Conservation (phyloP, 2,329 filamentous ascomycete genomes). For the Helicocarpus griseus region DNA sequence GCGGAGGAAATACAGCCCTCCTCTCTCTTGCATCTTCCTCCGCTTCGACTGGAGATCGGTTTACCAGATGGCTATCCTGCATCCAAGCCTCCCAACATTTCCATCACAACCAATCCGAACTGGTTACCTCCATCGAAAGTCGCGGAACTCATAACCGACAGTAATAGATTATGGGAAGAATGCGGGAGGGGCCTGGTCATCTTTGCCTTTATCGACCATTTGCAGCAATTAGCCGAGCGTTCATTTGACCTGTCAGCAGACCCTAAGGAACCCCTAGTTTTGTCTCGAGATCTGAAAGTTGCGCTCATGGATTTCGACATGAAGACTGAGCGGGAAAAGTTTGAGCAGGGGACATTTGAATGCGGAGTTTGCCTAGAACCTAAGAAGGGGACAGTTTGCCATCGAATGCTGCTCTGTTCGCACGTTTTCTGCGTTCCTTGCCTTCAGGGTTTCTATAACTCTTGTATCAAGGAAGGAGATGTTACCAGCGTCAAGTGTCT, state of each 20-base stretch:
- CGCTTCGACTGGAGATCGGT: slow-evolving; percentile 43
- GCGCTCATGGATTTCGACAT: slow-evolving; percentile 69
- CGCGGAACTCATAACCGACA: slow-evolving; percentile 38
- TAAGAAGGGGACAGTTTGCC: slow-evolving; percentile 75
- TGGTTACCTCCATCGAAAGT: slow-evolving; percentile 45
- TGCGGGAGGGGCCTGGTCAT: slow-evolving; percentile 47
- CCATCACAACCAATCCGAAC: slow-evolving; percentile 38
- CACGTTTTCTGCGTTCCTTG: slow-evolving; percentile 91
- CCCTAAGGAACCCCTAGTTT: slow-evolving; percentile 32
- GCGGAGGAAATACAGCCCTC: slow-evolving; percentile 29
- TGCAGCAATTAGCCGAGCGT: slow-evolving; percentile 49
- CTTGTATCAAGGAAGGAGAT: slow-evolving; percentile 77
- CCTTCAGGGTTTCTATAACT: slow-evolving; percentile 80
- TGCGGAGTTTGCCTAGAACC: slow-evolving; percentile 86
- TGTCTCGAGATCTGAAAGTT: slow-evolving; percentile 49
- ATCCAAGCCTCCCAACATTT: slow-evolving; percentile 40
- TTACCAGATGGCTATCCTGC: slow-evolving; percentile 50
- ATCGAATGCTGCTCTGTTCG: slow-evolving; percentile 70
- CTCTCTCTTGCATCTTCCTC: slow-evolving; percentile 46
- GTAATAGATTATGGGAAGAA: slow-evolving; percentile 48
- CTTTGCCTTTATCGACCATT: slow-evolving; percentile 50
- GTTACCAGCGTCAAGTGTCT: slow-evolving; percentile 71
- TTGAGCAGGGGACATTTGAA: slow-evolving; percentile 75
- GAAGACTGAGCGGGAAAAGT: slow-evolving; percentile 61
- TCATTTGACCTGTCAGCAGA: slow-evolving; percentile 41